These are phyloP conservation scores for Glonium stellatum DNA, from an alignment of 495 filamentous ascomycete species.

Conservation along the genomic window DNA sequence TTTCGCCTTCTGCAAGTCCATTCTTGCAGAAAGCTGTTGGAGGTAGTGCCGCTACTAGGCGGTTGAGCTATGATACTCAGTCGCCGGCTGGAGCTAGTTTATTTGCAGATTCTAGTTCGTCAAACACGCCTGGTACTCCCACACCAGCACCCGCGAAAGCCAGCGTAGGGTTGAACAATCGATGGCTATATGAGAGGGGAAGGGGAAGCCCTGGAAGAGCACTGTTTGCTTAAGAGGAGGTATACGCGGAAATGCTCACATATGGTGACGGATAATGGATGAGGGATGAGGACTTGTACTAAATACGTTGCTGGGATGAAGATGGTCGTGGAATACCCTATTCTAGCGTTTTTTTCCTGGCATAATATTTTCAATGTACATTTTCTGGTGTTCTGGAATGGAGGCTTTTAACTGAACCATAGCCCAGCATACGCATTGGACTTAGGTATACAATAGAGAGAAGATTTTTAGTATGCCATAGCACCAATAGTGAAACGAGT, in stretches of 20 bases:
- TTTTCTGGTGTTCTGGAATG: no score
- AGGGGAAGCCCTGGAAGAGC: slow-evolving; percentile 41
- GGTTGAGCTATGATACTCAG: slow-evolving; percentile 56
- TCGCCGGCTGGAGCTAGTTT: slow-evolving; percentile 46
- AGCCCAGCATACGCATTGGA: no score
- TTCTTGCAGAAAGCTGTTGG: slow-evolving; percentile 62
- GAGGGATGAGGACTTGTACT: background rate
- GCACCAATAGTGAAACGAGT: background rate
- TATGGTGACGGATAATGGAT: background rate
- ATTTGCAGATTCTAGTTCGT: slow-evolving; percentile 39
- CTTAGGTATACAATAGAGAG: background rate
- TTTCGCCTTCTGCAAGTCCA: slow-evolving; percentile 53
- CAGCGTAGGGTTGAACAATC: slow-evolving; percentile 70
- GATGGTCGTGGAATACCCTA: background rate
- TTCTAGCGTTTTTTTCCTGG: background rate
- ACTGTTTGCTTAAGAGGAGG: slow-evolving; percentile 25
- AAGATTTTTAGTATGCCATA: background rate
- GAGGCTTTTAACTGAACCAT: no score
- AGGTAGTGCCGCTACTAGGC: slow-evolving; percentile 43
- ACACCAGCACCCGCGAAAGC: slow-evolving; percentile 59
- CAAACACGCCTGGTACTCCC: slow-evolving; percentile 50
- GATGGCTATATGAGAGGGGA: slow-evolving; percentile 84
- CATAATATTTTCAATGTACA: background rate
- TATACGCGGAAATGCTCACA: background rate
- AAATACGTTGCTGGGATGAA: background rate